Evolutionary conservation across 352 stramenopile species (phyloP), one percentile per base, ranked within the genome.

Genomic region (Pythium apleroticum): DNA sequence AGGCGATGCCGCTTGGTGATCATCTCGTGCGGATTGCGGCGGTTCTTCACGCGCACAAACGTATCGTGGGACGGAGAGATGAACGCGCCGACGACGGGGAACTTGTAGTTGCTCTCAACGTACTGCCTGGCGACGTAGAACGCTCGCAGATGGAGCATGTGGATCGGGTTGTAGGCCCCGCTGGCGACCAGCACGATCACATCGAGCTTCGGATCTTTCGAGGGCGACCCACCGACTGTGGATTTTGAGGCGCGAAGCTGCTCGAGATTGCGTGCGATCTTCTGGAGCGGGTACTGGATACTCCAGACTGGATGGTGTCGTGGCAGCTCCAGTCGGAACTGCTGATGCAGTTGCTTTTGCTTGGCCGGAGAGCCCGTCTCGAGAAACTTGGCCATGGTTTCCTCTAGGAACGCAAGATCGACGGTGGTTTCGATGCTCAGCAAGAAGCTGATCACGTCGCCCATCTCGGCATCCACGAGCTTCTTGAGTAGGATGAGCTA

Each of bases 11-110:
- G 72, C 63, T 86, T 86, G 6, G 84, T 80, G 65, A 93, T 89
- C 84, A 93, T 90, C 50, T 93, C 78, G 9, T 76, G 78, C n/a
- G 82, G 72, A 15, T 86, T 89, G 28, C 79, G 73, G 0, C 79
- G 80, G 45, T 89, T 90, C 66, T 91, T 90, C 25, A 78, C 78
- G 10, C 81, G 81, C 22, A 91, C 84, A 48, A 76, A 90, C 4
- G 84, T 92, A 56, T 92, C 81, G 53, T 92, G 84, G 9, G 81
- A 89, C 12, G 84, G 84, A 1, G 81, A 92, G n/a, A 92, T 76
- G 69, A 92, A 89, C 27, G 80, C 84, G 14, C 84, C 84, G 25
- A 92, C 84, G 19, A 90, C 84, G 5, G 84, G 81, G 50, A 89
- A 90, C 58, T 81, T 86, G 69, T 90, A 90, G 63, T 92, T 92